phyloP scores from a whole-genome alignment of 2,329 filamentous ascomycete genomes.

The Fusarium sp. region DNA sequence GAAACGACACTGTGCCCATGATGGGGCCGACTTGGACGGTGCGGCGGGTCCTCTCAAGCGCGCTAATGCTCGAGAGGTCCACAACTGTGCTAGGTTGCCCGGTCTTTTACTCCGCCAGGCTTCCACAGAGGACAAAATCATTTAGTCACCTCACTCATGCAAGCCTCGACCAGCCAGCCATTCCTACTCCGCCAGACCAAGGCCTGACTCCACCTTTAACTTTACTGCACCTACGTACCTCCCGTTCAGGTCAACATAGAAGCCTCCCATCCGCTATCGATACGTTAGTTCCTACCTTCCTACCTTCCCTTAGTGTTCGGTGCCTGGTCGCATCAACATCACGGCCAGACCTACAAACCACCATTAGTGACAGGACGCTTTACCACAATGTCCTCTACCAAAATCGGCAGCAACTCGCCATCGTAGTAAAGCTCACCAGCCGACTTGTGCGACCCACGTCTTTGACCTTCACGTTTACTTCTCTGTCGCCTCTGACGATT shows the following conservation, averaged over 20 bases:
- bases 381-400: slow-evolving; percentile 42
- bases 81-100: background rate
- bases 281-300: background rate
- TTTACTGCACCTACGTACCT: background rate
- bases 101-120: background rate
- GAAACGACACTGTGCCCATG: slow-evolving; percentile 8
- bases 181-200: background rate
- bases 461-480: background rate
- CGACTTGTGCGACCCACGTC: background rate
- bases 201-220: background rate
- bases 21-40: background rate
- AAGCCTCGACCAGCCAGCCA: background rate
- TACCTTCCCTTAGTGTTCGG: background rate
- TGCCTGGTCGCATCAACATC: slow-evolving; percentile 28
- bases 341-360: slow-evolving; percentile 26
- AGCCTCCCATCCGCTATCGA: background rate
- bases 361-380: slow-evolving; percentile 31
- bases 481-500: background rate
- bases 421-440: slow-evolving; percentile 18
- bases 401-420: slow-evolving; percentile 11
- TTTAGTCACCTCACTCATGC: background rate
- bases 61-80: slow-evolving; percentile 19
- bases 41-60: background rate
- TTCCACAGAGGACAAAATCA: background rate
- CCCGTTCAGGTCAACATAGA: slow-evolving; percentile 23